A percentile compares a stretch with the other conserved stretches of the same genome.
phyloP scores from a whole-genome alignment of 2,329 filamentous ascomycete species.

The Paecilomyces formosus region DNA sequence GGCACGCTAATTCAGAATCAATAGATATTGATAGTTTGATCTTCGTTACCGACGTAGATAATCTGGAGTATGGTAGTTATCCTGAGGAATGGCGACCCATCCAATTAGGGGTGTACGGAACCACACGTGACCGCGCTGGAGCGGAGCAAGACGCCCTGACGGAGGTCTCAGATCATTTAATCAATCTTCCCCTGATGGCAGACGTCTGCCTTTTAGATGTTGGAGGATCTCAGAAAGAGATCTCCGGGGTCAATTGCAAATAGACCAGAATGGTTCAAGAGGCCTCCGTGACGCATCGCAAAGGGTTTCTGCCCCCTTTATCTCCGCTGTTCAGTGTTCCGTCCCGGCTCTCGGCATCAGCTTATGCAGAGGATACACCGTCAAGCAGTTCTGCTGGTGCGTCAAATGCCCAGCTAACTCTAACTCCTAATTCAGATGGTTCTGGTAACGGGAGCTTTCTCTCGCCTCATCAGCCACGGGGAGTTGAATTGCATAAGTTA shows the following conservation, averaged over 20 bases:
- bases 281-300: not conserved
- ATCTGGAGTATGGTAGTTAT: not conserved
- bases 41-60: not conserved
- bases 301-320: constrained; percentile 1
- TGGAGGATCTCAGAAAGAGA: not conserved
- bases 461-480: constrained; percentile 10
- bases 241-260: not conserved
- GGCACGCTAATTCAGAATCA: not conserved
- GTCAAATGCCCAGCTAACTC: constrained; percentile 23
- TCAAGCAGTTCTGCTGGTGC: constrained; percentile 17
- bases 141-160: not conserved
- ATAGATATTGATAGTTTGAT: not conserved
- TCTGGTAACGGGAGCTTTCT: constrained; percentile 17
- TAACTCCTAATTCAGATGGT: constrained; percentile 27
- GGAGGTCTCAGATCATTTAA: not conserved
- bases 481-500: constrained; percentile 18
- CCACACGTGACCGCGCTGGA: not conserved
- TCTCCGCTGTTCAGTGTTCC: constrained; percentile 1
- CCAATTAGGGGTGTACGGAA: not conserved
- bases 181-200: not conserved
- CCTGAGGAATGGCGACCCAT: not conserved
- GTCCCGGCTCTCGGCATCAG: constrained; percentile 8
- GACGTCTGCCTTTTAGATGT: not conserved
- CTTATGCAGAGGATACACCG: constrained; percentile 11
- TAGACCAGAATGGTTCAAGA: not conserved